Base-by-base conservation (phyloP, 1,284 basidiomycete species). In the Uromyces viciae-fabae region DNA sequence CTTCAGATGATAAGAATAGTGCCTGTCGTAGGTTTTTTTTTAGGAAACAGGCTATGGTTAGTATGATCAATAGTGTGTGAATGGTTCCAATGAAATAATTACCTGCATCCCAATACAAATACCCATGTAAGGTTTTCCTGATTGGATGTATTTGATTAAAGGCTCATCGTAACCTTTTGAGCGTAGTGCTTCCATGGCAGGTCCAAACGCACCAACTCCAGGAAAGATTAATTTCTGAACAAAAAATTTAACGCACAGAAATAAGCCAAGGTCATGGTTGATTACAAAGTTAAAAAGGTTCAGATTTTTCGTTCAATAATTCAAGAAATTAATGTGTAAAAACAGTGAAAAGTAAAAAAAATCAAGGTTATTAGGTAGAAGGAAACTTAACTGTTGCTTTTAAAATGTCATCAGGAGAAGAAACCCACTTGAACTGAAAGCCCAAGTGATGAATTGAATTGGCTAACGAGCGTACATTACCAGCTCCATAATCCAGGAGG, bases 51-150 rank as follows among this genome's bases (percentile, higher is more conserved):
- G n/a, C n/a, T 25, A 1, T 60, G 17, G 49, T 75, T 25, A 62
- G 58, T 31, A 60, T 28, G 11, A 60, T 22, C 17, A 36, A 60
- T 46, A 2, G 19, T 64, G n/a, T 25, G 42, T 15, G 25, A 5
- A 15, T 62, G 64, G 15, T 22, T 49, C 11, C 22, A 11, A 11
- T n/a, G n/a, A 15, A 52, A 33, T 33, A 25, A 33, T 75, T 42
- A 81, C 91, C 86, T 98, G 95, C 91, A 98, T 92, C 84, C 95
- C 97, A 85, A 99, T 94, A 87, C 97, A 99, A 89, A 99, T 99
- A 74, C 87, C 87, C 86, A 88, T 87, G 88, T 97, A 99, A 0
- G 97, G 97, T 85, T 90, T 91, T 43, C 97, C 97, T 17, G 93
- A 94, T 28, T 88, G 87, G 83, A 99, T 92, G 87, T 98, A 99